These are phyloP conservation scores for Candida insectalens DNA, from an alignment of 805 yeast genomes.

Conservation along the genomic window DNA sequence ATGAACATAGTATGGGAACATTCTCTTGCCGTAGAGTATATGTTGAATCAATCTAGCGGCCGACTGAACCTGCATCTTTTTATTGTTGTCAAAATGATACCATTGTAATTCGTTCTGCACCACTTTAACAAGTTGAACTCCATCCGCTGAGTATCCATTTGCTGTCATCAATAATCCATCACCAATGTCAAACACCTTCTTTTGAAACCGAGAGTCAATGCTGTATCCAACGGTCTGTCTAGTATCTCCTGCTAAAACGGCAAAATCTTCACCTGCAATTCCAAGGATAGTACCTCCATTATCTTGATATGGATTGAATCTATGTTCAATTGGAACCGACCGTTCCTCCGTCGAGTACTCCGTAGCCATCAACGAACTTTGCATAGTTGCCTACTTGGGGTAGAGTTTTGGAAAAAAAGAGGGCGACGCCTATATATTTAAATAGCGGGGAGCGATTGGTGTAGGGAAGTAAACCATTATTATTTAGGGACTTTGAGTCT, in stretches of 20 bases:
- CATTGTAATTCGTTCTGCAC: constrained; percentile 67
- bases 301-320: constrained; percentile 88
- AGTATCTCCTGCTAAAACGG: constrained; percentile 97
- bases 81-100: constrained; percentile 88
- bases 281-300: constrained; percentile 97
- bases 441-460: too few relatives aligned
- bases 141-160: constrained; percentile 95
- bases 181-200: constrained; percentile 82
- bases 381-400: neutral
- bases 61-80: constrained; percentile 53
- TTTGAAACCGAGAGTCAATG: constrained; percentile 87
- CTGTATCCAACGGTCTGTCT: constrained; percentile 91
- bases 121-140: constrained; percentile 70
- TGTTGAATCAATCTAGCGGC: constrained; percentile 92
- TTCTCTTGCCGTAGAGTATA: constrained; percentile 81
- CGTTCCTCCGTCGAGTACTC: constrained; percentile 52
- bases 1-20: constrained; percentile 94
- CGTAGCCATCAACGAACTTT: constrained; percentile 42
- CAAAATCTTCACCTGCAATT: constrained; percentile 96
- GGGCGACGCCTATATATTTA: too few relatives aligned
- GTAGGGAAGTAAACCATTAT: too few relatives aligned
- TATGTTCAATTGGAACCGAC: constrained; percentile 72
- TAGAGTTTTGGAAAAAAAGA: too few relatives aligned
- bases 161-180: constrained; percentile 84
- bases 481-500: too few relatives aligned